phyloP scores from a whole-genome alignment of 2,329 filamentous ascomycete genomes.

The Neofusicoccum laricinum region DNA sequence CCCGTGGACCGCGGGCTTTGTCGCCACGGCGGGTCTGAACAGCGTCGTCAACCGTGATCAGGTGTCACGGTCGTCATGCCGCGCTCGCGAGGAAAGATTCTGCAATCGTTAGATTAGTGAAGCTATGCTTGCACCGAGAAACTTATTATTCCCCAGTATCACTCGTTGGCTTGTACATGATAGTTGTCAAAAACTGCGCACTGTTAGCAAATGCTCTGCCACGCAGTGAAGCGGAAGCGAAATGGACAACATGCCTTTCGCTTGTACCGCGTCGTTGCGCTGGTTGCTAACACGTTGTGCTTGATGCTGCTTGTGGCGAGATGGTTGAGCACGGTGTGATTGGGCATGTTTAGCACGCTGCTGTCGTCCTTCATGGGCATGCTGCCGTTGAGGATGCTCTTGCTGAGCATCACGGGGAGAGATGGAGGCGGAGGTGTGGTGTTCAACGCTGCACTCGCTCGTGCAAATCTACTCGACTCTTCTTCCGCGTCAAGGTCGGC shows the following conservation, averaged over 20 bases:
- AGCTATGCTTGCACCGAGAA: constrained; percentile 1
- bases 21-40: not conserved
- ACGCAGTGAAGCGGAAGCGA: not conserved
- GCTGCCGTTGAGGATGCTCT: constrained; percentile 88
- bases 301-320: constrained; percentile 97
- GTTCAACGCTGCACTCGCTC: constrained; percentile 70
- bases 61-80: not conserved
- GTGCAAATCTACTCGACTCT: constrained; percentile 69
- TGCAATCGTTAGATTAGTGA: constrained; percentile 14
- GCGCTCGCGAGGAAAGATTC: constrained; percentile 15
- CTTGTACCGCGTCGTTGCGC: constrained; percentile 95
- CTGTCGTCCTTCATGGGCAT: constrained; percentile 97
- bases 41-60: constrained; percentile 2
- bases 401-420: constrained; percentile 85
- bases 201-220: not conserved
- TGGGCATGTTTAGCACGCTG: constrained; percentile 93
- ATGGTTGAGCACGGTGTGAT: constrained; percentile 95
- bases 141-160: constrained; percentile 26
- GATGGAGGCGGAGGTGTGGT: constrained; percentile 80
- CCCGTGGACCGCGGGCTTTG: not conserved
- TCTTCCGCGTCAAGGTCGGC: constrained; percentile 83
- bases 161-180: constrained; percentile 88
- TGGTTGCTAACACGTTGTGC: constrained; percentile 90
- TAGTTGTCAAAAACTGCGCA: constrained; percentile 86
- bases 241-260: constrained; percentile 66